These are phyloP conservation scores for Noccaea caerulescens DNA, from an alignment of 345 rosid genomes.

Conservation along the genomic window DNA sequence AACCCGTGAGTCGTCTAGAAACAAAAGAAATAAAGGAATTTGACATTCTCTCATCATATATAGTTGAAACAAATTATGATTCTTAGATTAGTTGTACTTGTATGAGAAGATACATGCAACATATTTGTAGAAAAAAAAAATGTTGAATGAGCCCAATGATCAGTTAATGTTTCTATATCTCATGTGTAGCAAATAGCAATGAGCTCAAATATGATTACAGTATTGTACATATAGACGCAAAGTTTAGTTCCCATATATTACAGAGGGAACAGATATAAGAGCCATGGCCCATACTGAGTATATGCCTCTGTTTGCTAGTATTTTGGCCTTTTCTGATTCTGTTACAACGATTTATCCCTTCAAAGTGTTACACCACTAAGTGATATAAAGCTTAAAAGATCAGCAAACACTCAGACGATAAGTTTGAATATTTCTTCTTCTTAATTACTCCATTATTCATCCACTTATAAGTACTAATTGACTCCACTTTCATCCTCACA, in stretches of 20 bases:
- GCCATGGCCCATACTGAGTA: not conserved
- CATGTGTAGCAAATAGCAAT: constrained; percentile 3
- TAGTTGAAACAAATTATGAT: constrained; percentile 15
- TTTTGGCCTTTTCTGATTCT: constrained; percentile 4
- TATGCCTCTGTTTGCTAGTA: constrained; percentile 1
- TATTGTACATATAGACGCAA: too few species aligned
- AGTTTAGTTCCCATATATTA: too few species aligned
- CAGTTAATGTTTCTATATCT: not conserved
- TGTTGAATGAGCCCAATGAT: not conserved
- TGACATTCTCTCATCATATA: constrained; percentile 21
- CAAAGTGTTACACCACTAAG: constrained; percentile 26
- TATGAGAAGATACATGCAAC: not conserved
- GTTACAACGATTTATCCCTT: constrained; percentile 13
- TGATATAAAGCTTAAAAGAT: constrained; percentile 13
- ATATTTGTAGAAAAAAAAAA: not conserved
- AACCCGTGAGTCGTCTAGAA: constrained; percentile 40
- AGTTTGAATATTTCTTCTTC: not conserved
- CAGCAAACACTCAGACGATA: constrained; percentile 32
- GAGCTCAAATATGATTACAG: not conserved
- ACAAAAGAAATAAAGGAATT: constrained; percentile 10
- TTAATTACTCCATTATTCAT: constrained; percentile 18
- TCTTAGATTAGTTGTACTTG: constrained; percentile 1
- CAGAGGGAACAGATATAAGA: too few species aligned
- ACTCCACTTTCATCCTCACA: constrained; percentile 27
- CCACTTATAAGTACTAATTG: constrained; percentile 37